These are phyloP conservation scores for Ormosia emarginata DNA, from an alignment of 306 rosid genomes.

Conservation along the genomic window DNA sequence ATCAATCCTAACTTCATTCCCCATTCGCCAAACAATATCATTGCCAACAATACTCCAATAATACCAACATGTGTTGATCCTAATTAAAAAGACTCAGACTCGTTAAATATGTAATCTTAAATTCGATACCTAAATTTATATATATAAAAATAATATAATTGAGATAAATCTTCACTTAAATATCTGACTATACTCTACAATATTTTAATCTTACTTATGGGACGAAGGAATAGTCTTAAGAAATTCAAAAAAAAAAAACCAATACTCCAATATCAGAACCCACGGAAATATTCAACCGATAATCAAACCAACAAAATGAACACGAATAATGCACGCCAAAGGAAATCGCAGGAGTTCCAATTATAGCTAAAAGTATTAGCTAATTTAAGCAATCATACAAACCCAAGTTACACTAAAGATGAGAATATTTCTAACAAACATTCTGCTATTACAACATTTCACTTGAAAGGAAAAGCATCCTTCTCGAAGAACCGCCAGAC, in stretches of 20 bases:
- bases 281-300: slow-evolving; percentile 3
- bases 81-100: no score
- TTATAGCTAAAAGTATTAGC: slow-evolving; percentile 60
- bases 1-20: neutral
- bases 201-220: no score
- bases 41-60: neutral
- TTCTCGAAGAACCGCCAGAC: slow-evolving; percentile 37
- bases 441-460: slow-evolving; percentile 54
- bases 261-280: neutral
- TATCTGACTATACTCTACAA: no score
- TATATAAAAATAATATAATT: no score
- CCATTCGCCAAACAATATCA: neutral
- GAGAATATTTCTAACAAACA: slow-evolving; percentile 39
- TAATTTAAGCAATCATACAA: slow-evolving; percentile 48
- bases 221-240: no score
- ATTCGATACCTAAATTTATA: no score
- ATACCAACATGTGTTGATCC: neutral
- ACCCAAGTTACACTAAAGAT: slow-evolving; percentile 31
- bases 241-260: no score
- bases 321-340: slow-evolving; percentile 17
- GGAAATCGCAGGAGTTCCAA: slow-evolving; percentile 20
- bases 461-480: slow-evolving; percentile 37
- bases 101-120: no score
- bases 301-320: slow-evolving; percentile 22
- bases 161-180: no score